phyloP scores from a whole-genome alignment of 371 early-diverging fungal genomes.

The Mortierella sp. region DNA sequence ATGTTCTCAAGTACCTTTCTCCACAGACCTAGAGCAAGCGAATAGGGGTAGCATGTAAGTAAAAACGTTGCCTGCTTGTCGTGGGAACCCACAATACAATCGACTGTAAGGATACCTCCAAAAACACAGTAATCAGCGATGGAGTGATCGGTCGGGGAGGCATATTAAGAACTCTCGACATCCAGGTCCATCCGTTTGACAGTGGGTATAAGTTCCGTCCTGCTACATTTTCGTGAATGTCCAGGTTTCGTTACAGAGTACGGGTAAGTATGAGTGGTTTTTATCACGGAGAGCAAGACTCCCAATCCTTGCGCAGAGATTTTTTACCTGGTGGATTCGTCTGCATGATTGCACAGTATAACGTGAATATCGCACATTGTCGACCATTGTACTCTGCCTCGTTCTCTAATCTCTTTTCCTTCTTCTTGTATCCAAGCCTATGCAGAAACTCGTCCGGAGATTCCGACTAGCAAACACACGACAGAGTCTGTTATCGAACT shows the following conservation, averaged over 20 bases:
- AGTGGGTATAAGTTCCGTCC: slow-evolving; percentile 69
- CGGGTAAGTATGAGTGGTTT: neutral
- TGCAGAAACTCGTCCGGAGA: slow-evolving; percentile 52
- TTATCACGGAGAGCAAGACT: too few relatives aligned
- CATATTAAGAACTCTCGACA: slow-evolving; percentile 81
- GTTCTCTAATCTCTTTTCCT: slow-evolving; percentile 65
- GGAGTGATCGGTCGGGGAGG: slow-evolving; percentile 81
- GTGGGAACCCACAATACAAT: neutral
- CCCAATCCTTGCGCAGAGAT: too few relatives aligned
- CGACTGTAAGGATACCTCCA: slow-evolving; percentile 61
- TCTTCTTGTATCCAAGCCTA: slow-evolving; percentile 63
- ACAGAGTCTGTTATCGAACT: neutral
- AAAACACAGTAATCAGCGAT: slow-evolving; percentile 67
- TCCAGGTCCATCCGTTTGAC: slow-evolving; percentile 82
- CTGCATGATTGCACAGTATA: slow-evolving; percentile 84
- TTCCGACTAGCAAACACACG: slow-evolving; percentile 54
- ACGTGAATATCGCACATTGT: slow-evolving; percentile 77
- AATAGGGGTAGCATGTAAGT: neutral
- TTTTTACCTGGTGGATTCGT: slow-evolving; percentile 58
- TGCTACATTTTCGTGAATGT: too few relatives aligned
- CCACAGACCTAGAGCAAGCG: slow-evolving; percentile 33
- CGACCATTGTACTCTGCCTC: slow-evolving; percentile 74
- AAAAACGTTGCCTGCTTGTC: neutral
- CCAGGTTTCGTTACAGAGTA: slow-evolving; percentile 9
- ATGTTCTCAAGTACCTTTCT: slow-evolving; percentile 19